These are phyloP conservation scores for Testicularia cyperi DNA, from an alignment of 1,284 basidiomycete genomes.

Conservation along the genomic window DNA sequence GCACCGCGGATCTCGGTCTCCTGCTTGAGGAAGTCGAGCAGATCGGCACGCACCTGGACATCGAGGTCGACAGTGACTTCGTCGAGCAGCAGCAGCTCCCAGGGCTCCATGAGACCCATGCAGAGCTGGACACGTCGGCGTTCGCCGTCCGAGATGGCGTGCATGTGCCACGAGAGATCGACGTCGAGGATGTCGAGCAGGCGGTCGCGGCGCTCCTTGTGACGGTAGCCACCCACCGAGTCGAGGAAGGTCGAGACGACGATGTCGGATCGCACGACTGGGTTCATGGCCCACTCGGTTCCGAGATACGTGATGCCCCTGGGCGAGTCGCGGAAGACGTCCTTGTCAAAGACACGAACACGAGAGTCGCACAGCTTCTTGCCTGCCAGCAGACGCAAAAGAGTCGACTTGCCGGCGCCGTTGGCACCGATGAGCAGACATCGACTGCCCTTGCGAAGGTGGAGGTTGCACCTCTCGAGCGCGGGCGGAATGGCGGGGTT, in stretches of 20 bases:
- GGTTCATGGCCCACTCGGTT: conserved; percentile 81
- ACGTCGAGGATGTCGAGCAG: conserved; percentile 90
- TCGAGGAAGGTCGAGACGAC: conserved; percentile 69
- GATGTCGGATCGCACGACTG: conserved; percentile 73
- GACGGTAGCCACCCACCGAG: conserved; percentile 89
- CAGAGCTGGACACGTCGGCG: conserved; percentile 88
- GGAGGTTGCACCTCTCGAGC: conserved; percentile 48
- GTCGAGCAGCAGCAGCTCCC: conserved; percentile 89
- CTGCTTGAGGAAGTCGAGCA: conserved; percentile 80
- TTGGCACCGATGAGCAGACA: conserved; percentile 59
- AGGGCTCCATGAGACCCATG: conserved; percentile 94
- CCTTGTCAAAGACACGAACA: conserved; percentile 53
- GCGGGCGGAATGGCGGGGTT: conserved; percentile 36
- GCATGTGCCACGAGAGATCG: conserved; percentile 76
- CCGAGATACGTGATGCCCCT: conserved; percentile 74
- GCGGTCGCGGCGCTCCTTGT: conserved; percentile 82
- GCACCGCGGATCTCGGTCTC: conserved; percentile 81
- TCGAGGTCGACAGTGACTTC: conserved; percentile 99
- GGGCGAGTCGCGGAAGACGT: conserved; percentile 56
- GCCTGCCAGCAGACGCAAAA: conserved; percentile 90
- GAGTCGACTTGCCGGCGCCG: conserved; percentile 88
- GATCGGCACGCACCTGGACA: conserved; percentile 86
- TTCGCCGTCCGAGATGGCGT: conserved; percentile 92
- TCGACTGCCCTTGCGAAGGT: conserved; percentile 47
- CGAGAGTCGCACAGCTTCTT: conserved; percentile 64